phyloP scores from a whole-genome alignment of 1,284 basidiomycete species.

The Athelia sp. region DNA sequence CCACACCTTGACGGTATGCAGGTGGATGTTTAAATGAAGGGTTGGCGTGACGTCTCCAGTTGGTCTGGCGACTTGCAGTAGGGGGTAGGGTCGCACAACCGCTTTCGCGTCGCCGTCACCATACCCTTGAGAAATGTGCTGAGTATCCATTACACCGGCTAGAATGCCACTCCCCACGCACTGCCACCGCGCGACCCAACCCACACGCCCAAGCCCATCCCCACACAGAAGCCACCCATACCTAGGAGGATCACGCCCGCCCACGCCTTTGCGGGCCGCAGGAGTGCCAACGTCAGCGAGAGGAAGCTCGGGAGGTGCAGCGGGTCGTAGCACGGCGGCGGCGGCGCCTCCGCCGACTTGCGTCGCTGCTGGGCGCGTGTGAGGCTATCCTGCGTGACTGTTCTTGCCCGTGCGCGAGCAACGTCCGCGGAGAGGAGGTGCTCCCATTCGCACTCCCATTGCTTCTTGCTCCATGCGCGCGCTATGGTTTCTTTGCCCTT shows the following conservation, averaged over 20 bases:
- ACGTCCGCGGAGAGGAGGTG: slow-evolving; percentile 51
- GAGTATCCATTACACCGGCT: too few relatives aligned
- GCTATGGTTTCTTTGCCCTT: too few relatives aligned
- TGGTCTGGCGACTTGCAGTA: too few relatives aligned
- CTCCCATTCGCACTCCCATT: slow-evolving; percentile 64
- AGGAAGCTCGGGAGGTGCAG: slow-evolving; percentile 43
- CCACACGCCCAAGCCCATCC: slow-evolving; percentile 2
- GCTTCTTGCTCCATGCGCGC: slow-evolving; percentile 45
- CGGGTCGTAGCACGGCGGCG: slow-evolving; percentile 33
- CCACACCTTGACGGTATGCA: too few relatives aligned
- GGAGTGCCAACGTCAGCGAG: slow-evolving; percentile 40
- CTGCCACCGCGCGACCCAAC: too few relatives aligned
- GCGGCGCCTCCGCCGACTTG: slow-evolving; percentile 6
- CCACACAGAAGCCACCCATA: slow-evolving; percentile 13
- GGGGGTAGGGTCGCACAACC: too few relatives aligned
- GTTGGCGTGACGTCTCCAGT: too few relatives aligned
- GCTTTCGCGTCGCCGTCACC: too few relatives aligned
- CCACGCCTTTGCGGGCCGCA: slow-evolving; percentile 25
- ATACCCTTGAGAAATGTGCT: too few relatives aligned
- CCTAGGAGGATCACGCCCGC: slow-evolving; percentile 12
- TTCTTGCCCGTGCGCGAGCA: slow-evolving; percentile 29
- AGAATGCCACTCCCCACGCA: too few relatives aligned
- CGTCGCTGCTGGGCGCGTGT: slow-evolving; percentile 1
- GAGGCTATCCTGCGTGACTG: slow-evolving; percentile 9
- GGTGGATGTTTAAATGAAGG: too few relatives aligned